phyloP scores from a whole-genome alignment of 306 rosid species.

The Malus fusca region DNA sequence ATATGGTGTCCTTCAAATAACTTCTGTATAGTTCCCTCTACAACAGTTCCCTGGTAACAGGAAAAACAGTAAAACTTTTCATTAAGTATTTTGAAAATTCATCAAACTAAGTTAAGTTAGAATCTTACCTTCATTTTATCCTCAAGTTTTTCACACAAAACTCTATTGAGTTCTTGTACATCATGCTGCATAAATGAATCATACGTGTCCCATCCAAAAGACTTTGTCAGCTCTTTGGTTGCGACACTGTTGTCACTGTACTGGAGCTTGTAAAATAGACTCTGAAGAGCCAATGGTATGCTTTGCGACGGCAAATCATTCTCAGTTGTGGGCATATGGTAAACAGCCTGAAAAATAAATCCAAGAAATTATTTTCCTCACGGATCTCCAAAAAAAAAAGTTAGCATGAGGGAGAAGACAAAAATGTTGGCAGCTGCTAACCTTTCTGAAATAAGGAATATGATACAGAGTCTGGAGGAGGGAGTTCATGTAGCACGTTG shows the following conservation, averaged over 20 bases:
- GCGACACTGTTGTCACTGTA: conserved; percentile 83
- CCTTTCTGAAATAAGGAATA: conserved; percentile 88
- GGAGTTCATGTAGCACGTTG: conserved; percentile 89
- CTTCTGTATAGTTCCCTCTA: conserved; percentile 96
- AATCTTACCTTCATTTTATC: conserved; percentile 76
- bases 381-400: conserved; percentile 15
- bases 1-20: conserved; percentile 98
- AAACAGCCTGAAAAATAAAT: conserved; percentile 69
- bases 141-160: conserved; percentile 80
- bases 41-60: conserved; percentile 77
- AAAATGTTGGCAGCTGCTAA: conserved; percentile 12
- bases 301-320: conserved; percentile 84
- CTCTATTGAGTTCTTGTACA: conserved; percentile 86
- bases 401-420: neutral
- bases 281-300: conserved; percentile 85
- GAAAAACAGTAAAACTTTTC: neutral
- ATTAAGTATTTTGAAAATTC: neutral
- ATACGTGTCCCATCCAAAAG: conserved; percentile 93
- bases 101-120: neutral
- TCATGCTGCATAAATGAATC: conserved; percentile 96
- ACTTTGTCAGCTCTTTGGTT: conserved; percentile 83
- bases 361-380: conserved; percentile 13
- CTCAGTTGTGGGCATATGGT: conserved; percentile 93
- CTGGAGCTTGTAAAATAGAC: conserved; percentile 85
- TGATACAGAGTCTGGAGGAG: conserved; percentile 82